Percentiles rank a stretch among this genome's conserved stretches.
phyloP scores from a whole-genome alignment of 2,329 filamentous ascomycete genomes.

The Fusarium sp. region DNA sequence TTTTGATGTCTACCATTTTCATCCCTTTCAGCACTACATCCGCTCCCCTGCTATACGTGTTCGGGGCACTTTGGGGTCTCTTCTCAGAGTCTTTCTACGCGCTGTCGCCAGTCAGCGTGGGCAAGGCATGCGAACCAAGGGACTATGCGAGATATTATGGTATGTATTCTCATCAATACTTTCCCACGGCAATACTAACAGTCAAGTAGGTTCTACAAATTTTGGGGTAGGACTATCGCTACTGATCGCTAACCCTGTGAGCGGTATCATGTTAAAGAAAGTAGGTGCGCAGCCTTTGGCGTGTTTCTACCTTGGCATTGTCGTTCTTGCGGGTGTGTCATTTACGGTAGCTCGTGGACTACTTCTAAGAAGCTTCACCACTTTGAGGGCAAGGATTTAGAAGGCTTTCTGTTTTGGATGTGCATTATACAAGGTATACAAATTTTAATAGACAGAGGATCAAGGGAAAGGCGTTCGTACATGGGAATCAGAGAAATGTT shows the following conservation, averaged over 20 bases:
- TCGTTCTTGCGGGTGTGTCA: constrained; percentile 48
- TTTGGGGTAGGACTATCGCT: constrained; percentile 57
- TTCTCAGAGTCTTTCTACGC: constrained; percentile 58
- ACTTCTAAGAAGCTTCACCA: constrained; percentile 14
- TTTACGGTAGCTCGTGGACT: constrained; percentile 39
- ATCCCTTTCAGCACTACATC: constrained; percentile 55
- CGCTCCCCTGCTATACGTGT: constrained; percentile 54
- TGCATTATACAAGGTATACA: background rate
- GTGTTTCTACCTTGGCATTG: constrained; percentile 57
- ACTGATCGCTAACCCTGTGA: constrained; percentile 57
- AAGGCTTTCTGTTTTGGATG: too few relatives aligned
- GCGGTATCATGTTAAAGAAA: constrained; percentile 56
- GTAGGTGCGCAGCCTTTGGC: constrained; percentile 56
- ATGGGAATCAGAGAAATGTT: background rate
- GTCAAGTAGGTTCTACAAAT: constrained; percentile 56
- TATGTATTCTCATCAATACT: background rate
- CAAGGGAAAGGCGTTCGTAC: background rate
- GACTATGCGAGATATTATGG: constrained; percentile 58
- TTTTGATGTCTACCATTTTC: constrained; percentile 55
- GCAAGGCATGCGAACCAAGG: constrained; percentile 56
- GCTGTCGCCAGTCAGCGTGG: constrained; percentile 55
- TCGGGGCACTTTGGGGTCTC: constrained; percentile 59
- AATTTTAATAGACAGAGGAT: rapidly evolving
- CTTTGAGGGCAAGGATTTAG: constrained; percentile 14
- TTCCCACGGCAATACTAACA: constrained; percentile 28